Percentiles rank a stretch among this genome's conserved stretches.
These are phyloP conservation scores for Camelina hispida DNA, from an alignment of 345 rosid genomes.

Conservation along the genomic window DNA sequence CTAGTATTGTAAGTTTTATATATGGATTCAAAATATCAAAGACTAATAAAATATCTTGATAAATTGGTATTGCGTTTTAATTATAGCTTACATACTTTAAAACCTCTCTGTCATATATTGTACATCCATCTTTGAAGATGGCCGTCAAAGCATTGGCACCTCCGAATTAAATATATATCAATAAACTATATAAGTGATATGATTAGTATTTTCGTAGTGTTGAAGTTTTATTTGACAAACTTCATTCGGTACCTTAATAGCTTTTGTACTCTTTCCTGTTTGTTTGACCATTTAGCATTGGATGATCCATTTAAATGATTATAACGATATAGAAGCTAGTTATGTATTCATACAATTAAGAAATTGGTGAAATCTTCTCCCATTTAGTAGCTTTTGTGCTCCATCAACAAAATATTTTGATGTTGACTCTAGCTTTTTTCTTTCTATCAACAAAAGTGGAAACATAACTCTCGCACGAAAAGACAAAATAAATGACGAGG, in stretches of 20 bases:
- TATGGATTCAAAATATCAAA: background rate
- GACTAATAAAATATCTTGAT: background rate
- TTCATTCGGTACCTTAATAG: too few relatives aligned
- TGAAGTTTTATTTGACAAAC: background rate
- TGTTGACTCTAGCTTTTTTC: background rate
- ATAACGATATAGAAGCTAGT: background rate
- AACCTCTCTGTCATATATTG: too few relatives aligned
- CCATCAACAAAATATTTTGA: background rate
- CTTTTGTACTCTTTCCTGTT: background rate
- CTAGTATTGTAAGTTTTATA: background rate
- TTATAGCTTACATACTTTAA: background rate
- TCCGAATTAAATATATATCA: background rate
- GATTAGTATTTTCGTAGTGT: background rate
- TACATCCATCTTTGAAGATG: background rate
- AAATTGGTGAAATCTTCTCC: too few relatives aligned
- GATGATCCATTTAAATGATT: too few relatives aligned
- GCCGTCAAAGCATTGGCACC: background rate
- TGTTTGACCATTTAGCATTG: too few relatives aligned
- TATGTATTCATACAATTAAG: background rate
- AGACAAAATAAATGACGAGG: conserved; percentile 44
- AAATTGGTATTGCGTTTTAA: background rate
- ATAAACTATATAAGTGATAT: background rate
- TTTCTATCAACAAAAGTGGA: background rate
- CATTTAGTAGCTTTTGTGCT: too few relatives aligned
- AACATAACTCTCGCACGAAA: background rate